Base-by-base conservation (phyloP, 169 alveolate genomes). In the Besnoitia besnoiti region DNA sequence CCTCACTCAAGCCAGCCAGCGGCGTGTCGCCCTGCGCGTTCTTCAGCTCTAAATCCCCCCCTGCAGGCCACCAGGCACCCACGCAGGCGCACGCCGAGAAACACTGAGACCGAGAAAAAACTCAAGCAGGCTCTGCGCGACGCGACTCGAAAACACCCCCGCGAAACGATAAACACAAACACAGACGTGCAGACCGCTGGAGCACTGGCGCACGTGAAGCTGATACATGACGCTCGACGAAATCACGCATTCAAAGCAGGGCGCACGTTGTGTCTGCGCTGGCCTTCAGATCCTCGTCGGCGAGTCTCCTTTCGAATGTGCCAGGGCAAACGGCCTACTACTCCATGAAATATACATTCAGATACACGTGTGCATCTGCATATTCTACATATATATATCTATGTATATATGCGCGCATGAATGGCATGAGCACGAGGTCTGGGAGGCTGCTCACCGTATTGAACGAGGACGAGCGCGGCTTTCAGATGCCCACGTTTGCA, bases 21-120 rank as follows among this genome's bases (percentile, higher is more conserved):
- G 61, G 59, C 40, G 87, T 77, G 5, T 42, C 61, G 30, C 87
- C 87, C 40, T 77, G 87, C 30, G 87, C n/a, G 87, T 77, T 77
- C 47, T 42, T 21, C 87, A 40, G 49, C 33, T 77, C 59, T 37
- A 42, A 40, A 77, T 77, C 87, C 16, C 61, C 87, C 12, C 87
- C 87, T 77, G 80, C 40, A 77, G 30, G 49, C 10, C 37, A 39
- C 27, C 85, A 62, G 7, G 39, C 79, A 62, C 44, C 79, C 39
- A 62, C 24, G 24, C 67, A 51, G 67, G 24, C 67, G 24, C 67
- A 51, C 24, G 67, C 67, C 14, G 67, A 51, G n/a, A 51, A 16
- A 51, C 14, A 51, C n/a, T 51, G 24, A 14, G n/a, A 24, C 67
- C 67, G 67, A 51, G n/a, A 16, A 51, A 14, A 51, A 51, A 51